Base-by-base conservation (phyloP, 441 rosid species). In the Brassica hybrid region DNA sequence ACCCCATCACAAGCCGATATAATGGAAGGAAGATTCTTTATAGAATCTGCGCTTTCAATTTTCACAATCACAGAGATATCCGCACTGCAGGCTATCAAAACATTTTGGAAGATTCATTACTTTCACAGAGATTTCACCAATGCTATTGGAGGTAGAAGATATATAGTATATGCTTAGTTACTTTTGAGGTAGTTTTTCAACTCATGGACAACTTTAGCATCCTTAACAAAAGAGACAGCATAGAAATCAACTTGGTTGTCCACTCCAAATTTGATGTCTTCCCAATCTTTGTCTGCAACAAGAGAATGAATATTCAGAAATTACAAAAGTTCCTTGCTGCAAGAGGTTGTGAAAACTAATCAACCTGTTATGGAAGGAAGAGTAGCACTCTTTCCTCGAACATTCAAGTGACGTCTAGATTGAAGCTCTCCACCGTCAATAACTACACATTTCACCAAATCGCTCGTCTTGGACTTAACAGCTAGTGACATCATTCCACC, bases 401-500 rank as follows among this genome's bases (percentile, higher is more conserved):
- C 99, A 67, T 95, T 95, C 85, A 95, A 83, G 83, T 95, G 98
- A 43, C 99, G 94, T 87, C 99, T 86, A 76, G 98, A 93, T 76
- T 95, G 92, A 76, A 95, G 83, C 84, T 95, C 99, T 57, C 99
- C 99, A 7, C 97, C 96, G 50, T 95, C 99, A 73, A 93, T 81
- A 16, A 91, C 98, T 4, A 80, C 83, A 74, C 98, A 95, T 65
- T 88, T 90, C 64, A 93, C 98, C 71, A 76, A 18, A 76, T 95
- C 98, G 6, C 73, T 64, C 23, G 93, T 86, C 94, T 95, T 95
- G 18, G 90, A 83, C 83, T 84, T 93, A 76, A 95, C 99, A 78
- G 88, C 90, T 64, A 95, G 76, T 1, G 98, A 93, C 98, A 95
- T 93, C 99, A 95, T 95, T 84, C 98, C 99, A 89, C 98, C 99